These are phyloP conservation scores for Clavispora asparagi DNA, from an alignment of 805 yeast genomes.

Conservation along the genomic window DNA sequence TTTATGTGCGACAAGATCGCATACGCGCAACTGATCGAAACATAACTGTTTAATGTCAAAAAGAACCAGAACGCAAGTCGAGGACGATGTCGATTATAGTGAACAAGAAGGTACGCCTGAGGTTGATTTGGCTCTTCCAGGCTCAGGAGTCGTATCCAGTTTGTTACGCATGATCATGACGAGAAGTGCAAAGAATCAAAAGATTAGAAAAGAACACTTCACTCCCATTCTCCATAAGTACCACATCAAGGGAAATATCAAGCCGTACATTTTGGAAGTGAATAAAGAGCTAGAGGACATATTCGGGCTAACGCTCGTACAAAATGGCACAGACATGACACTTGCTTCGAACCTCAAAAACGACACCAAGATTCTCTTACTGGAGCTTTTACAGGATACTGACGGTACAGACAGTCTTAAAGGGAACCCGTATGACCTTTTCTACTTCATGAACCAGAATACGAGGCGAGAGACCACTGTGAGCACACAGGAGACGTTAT, in stretches of 20 bases:
- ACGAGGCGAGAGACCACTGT: slow-evolving; percentile 14
- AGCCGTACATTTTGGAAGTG: slow-evolving; percentile 16
- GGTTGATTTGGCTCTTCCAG: not conserved
- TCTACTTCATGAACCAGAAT: slow-evolving; percentile 19
- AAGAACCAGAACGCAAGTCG: not conserved
- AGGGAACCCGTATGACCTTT: slow-evolving; percentile 7
- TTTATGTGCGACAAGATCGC: not conserved
- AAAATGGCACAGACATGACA: slow-evolving; percentile 1
- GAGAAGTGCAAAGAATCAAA: slow-evolving; percentile 7
- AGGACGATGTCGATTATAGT: not conserved
- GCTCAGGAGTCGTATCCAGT: slow-evolving; percentile 2
- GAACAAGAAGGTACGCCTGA: not conserved
- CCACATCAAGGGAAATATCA: slow-evolving; percentile 15
- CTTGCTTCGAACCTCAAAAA: not conserved
- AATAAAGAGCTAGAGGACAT: slow-evolving; percentile 15
- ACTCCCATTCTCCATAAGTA: slow-evolving; percentile 7
- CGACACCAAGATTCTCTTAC: not conserved
- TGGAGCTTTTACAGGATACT: not conserved
- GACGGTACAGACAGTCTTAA: slow-evolving; percentile 8
- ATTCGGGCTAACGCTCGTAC: slow-evolving; percentile 23
- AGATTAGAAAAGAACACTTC: slow-evolving; percentile 11
- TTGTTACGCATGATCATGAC: slow-evolving; percentile 10
- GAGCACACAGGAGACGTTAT: slow-evolving; percentile 23
- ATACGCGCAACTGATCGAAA: not conserved
- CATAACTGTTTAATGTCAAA: not conserved